These are phyloP conservation scores for Colletotrichum acutatum DNA, from an alignment of 2,329 filamentous ascomycete genomes.

Conservation along the genomic window DNA sequence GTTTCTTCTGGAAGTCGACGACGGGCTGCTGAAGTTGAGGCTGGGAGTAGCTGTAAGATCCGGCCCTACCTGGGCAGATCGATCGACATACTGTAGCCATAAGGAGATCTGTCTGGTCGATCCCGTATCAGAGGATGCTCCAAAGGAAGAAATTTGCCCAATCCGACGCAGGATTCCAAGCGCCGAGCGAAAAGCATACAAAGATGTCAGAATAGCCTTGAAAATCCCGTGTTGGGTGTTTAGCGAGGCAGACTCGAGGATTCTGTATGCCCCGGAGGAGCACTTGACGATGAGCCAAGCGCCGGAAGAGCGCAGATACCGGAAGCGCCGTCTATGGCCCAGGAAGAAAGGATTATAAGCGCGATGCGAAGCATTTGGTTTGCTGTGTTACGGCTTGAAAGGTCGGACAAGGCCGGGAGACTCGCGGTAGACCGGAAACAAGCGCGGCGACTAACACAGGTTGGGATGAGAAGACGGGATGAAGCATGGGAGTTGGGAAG, in stretches of 20 bases:
- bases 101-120: conserved; percentile 10
- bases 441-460: neutral
- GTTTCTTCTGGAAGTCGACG: neutral
- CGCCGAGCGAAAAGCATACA: neutral
- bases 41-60: conserved; percentile 14
- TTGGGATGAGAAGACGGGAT: neutral
- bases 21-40: conserved; percentile 24
- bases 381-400: conserved; percentile 24
- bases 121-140: neutral
- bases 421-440: neutral
- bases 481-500: neutral
- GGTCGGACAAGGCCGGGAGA: neutral
- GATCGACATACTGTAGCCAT: conserved; percentile 18
- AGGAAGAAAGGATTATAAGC: neutral
- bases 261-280: neutral
- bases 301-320: conserved; percentile 3
- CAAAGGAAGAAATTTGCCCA: neutral
- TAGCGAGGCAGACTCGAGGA: conserved; percentile 25
- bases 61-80: conserved; percentile 11
- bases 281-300: neutral
- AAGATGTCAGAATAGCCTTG: neutral
- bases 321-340: conserved; percentile 1
- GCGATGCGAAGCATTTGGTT: conserved; percentile 14
- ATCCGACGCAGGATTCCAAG: neutral
- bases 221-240: conserved; percentile 8